phyloP scores from a whole-genome alignment of 768 basidiomycete genomes.

The Termitomyces sp. region DNA sequence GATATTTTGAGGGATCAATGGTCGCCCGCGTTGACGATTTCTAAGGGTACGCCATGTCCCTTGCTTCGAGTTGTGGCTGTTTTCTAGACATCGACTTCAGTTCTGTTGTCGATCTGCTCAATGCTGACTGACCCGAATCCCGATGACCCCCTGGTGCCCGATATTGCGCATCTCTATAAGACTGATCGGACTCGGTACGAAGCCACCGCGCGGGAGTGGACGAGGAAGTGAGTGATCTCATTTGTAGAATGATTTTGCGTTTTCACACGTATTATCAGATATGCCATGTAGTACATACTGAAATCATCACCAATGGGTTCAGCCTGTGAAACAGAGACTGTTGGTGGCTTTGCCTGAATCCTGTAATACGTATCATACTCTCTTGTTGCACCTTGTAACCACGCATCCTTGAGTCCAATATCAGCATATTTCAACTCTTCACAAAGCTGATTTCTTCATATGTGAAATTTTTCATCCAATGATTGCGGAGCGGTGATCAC shows the following conservation, averaged over 20 bases:
- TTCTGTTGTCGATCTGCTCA: slow-evolving; percentile 96
- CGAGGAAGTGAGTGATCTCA: slow-evolving; percentile 78
- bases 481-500: background rate
- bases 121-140: slow-evolving; percentile 99
- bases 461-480: background rate
- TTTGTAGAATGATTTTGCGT: background rate
- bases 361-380: slow-evolving; percentile 19
- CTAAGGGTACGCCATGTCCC: slow-evolving; percentile 68
- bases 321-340: slow-evolving; percentile 2
- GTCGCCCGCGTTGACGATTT: slow-evolving; percentile 98
- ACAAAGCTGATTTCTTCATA: background rate
- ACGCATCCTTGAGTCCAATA: slow-evolving; percentile 17
- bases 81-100: slow-evolving; percentile 32
- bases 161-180: slow-evolving; percentile 99
- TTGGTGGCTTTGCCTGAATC: slow-evolving; percentile 13
- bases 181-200: slow-evolving; percentile 96
- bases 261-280: slow-evolving; percentile 21
- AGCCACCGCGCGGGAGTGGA: slow-evolving; percentile 98
- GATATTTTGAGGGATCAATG: slow-evolving; percentile 99
- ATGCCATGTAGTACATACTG: slow-evolving; percentile 45
- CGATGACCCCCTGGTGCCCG: slow-evolving; percentile 97
- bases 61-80: background rate
- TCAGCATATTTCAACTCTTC: slow-evolving; percentile 10
- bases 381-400: slow-evolving; percentile 16
- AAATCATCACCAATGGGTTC: slow-evolving; percentile 9